phyloP scores from a whole-genome alignment of 768 basidiomycete genomes.

The Jaapia argillacea region DNA sequence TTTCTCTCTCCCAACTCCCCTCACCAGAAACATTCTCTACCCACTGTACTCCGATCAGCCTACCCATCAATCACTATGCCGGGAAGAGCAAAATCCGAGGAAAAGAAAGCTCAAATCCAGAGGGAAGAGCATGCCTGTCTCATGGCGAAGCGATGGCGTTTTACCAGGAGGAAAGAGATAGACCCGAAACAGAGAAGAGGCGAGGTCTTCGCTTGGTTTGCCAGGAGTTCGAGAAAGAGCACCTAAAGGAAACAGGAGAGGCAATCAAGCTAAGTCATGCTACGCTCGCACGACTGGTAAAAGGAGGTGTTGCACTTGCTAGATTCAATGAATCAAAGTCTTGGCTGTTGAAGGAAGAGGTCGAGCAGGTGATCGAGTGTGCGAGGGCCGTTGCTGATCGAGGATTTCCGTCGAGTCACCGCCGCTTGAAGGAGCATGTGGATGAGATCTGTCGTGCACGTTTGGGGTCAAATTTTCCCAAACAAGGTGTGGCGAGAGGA shows the following conservation, averaged over 20 bases:
- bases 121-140: not conserved
- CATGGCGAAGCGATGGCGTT: not conserved
- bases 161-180: not conserved
- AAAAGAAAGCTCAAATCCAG: not conserved
- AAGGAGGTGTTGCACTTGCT: not conserved
- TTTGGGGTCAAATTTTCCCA: conserved; percentile 4
- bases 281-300: not conserved
- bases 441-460: conserved; percentile 12
- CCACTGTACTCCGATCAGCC: too few species aligned
- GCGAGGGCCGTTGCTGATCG: conserved; percentile 16
- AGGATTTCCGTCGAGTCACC: conserved; percentile 26
- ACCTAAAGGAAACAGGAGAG: not conserved
- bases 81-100: not conserved
- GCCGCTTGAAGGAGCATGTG: conserved; percentile 22
- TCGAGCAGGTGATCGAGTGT: conserved; percentile 19
- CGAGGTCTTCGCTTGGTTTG: not conserved
- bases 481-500: conserved; percentile 21
- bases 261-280: not conserved
- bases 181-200: not conserved
- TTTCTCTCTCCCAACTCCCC: not conserved
- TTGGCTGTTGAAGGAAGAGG: conserved; percentile 22
- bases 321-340: conserved; percentile 16
- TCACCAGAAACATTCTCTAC: too few species aligned
- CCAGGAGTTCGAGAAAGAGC: not conserved
- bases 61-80: too few species aligned